Conservation (phyloP, 2,329 filamentous ascomycete genomes). For the Botrytis fragariae region DNA sequence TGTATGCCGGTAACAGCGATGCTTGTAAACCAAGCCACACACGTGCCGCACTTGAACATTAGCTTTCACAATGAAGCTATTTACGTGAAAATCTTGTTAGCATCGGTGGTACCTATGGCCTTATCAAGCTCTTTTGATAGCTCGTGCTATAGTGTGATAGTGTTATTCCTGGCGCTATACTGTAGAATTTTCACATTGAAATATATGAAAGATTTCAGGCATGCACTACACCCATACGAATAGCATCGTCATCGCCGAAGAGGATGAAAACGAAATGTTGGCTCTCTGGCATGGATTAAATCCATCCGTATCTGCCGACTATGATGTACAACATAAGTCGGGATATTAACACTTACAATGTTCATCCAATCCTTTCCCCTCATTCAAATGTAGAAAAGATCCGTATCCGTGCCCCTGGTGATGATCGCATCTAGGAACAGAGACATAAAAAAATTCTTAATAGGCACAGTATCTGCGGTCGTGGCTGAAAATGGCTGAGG, state of each 20-base stretch:
- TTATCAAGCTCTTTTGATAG: background rate
- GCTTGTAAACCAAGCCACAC: background rate
- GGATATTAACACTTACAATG: background rate
- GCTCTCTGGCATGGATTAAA: background rate
- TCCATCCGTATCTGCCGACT: background rate
- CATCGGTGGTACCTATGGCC: background rate
- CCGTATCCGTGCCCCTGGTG: background rate
- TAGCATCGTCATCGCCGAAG: background rate
- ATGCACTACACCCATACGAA: background rate
- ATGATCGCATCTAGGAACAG: slow-evolving; percentile 4
- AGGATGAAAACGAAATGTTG: background rate
- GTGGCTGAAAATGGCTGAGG: slow-evolving; percentile 44
- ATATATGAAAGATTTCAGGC: background rate
- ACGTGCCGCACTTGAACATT: background rate
- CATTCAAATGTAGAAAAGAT: slow-evolving; percentile 1
- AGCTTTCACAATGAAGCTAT: background rate
- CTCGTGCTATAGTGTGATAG: background rate
- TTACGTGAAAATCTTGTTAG: background rate
- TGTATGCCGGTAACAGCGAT: background rate
- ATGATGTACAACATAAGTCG: slow-evolving; percentile 4
- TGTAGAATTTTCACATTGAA: background rate
- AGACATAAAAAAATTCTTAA: background rate
- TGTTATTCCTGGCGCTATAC: background rate
- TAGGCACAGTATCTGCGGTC: slow-evolving; percentile 45
- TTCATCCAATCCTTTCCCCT: slow-evolving; percentile 2